Percentiles rank a stretch among this genome's conserved stretches.
These are phyloP conservation scores for Globisporangium rhizosaccharum DNA, from an alignment of 352 stramenopile species.

Conservation along the genomic window DNA sequence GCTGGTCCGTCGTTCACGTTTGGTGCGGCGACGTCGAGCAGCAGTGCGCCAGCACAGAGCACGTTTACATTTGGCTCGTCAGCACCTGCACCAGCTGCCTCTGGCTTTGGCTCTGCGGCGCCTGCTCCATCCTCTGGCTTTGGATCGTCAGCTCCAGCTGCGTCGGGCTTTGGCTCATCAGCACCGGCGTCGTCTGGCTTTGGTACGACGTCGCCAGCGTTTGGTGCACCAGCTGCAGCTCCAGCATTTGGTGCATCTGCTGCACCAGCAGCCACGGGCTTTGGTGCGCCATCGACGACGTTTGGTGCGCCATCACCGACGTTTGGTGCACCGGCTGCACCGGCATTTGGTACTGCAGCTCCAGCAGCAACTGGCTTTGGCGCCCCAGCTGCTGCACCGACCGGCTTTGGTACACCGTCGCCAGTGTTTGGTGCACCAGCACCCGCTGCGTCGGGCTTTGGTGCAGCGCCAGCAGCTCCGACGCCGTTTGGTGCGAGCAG, in stretches of 20 bases:
- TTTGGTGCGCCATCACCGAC: conserved; percentile 9
- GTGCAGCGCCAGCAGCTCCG: conserved; percentile 4
- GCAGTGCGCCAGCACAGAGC: conserved; percentile 1
- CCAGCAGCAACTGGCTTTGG: conserved; percentile 3
- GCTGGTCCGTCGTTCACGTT: conserved; percentile 24
- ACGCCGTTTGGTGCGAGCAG: conserved; percentile 25
- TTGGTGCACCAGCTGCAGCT: no score
- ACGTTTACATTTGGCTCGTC: conserved; percentile 15
- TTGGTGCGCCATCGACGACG: not conserved
- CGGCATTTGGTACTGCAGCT: conserved; percentile 8
- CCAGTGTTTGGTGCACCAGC: conserved; percentile 9
- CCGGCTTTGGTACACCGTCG: not conserved
- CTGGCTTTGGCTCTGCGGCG: conserved; percentile 8
- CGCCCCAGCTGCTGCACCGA: not conserved
- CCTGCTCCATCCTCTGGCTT: conserved; percentile 28
- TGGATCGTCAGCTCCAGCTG: conserved; percentile 18
- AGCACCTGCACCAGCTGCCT: conserved; percentile 1
- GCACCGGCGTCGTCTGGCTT: conserved; percentile 32
- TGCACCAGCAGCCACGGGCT: not conserved
- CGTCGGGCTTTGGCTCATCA: conserved; percentile 37
- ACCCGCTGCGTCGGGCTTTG: conserved; percentile 11
- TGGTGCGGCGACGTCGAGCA: conserved; percentile 14
- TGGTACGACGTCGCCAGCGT: conserved; percentile 6
- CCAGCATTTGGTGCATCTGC: not conserved
- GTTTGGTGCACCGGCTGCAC: conserved; percentile 16